Base-by-base conservation (phyloP, 2,329 filamentous ascomycete species). In the Calonectria montana region DNA sequence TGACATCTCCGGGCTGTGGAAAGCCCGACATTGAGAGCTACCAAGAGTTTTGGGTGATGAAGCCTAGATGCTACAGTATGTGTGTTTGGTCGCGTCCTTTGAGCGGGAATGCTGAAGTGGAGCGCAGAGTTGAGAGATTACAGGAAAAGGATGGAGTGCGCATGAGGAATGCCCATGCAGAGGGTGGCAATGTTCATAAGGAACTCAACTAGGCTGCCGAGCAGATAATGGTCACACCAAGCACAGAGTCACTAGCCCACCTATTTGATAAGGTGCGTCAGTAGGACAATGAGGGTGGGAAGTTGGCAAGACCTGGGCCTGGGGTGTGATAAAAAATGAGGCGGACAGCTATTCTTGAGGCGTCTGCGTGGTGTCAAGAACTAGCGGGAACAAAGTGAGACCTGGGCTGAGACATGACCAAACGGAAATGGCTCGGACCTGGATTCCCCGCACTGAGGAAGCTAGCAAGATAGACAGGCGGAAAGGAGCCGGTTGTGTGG, bases 1-100 rank as follows among this genome's bases (percentile, higher is more conserved):
- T 73, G 41, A 82, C 48, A 67, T 83, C 81, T 69, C 81, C 81
- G 59, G 79, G 62, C 67, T 82, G 79, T 35, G 81, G 57, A 64
- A 74, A 64, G 25, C 76, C 76, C 78, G 77, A 74, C 78, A 80
- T 79, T 63, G 67, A 63, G 61, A 65, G 64, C 53, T 73, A 62
- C 39, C 64, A 64, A 43, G 16, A 35, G 68, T 43, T 65, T 67
- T 53, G 23, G 27, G n/a, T 21, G 27, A 63, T 48, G 63, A 39
- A 55, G 57, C 61, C 41, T 67, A 53, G 31, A 39, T 37, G 57
- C 65, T 67, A 43, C 59, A 45, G 23, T 8, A 31, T 25, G 29
- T 37, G 50, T 29, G 16, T 31, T 43, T 57, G 66, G 29, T 23
- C 8, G 41, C 41, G 29, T 37, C 29, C 4, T 41, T 35, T 47